Conservation (phyloP, 371 early-diverging fungal species). For the Mortierella sp. region DNA sequence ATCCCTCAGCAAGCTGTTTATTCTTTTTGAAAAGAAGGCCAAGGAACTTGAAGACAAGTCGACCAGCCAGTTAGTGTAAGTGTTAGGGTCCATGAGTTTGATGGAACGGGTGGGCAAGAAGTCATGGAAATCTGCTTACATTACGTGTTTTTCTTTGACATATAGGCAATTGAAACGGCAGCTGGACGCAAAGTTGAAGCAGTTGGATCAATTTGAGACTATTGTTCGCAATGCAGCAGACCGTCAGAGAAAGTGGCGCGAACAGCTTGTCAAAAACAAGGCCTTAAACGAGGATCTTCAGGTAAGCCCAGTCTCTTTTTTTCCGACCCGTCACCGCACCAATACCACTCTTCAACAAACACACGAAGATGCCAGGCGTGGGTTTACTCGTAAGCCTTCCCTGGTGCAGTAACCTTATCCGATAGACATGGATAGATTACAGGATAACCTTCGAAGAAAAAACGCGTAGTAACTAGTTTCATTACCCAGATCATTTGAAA, state of each 20-base stretch:
- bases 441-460: constrained; percentile 55
- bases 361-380: constrained; percentile 42
- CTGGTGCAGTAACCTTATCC: constrained; percentile 51
- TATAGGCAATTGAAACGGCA: constrained; percentile 54
- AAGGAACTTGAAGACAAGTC: constrained; percentile 55
- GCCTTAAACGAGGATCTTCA: constrained; percentile 44
- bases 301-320: constrained; percentile 12
- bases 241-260: constrained; percentile 50
- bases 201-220: constrained; percentile 36
- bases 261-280: constrained; percentile 31
- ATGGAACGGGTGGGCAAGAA: too few species aligned
- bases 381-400: background rate
- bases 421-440: constrained; percentile 52
- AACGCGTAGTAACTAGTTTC: background rate
- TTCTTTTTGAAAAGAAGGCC: constrained; percentile 52
- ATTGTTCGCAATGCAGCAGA: constrained; percentile 47
- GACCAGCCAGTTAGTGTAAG: constrained; percentile 32
- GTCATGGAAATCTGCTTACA: too few species aligned
- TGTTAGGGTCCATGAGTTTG: too few species aligned
- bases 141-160: background rate
- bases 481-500: constrained; percentile 44
- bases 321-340: background rate
- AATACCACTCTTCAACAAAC: background rate
- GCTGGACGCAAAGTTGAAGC: constrained; percentile 39
- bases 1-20: constrained; percentile 45